Conservation (phyloP, 768 basidiomycete species). For the Termitomyces sp. region DNA sequence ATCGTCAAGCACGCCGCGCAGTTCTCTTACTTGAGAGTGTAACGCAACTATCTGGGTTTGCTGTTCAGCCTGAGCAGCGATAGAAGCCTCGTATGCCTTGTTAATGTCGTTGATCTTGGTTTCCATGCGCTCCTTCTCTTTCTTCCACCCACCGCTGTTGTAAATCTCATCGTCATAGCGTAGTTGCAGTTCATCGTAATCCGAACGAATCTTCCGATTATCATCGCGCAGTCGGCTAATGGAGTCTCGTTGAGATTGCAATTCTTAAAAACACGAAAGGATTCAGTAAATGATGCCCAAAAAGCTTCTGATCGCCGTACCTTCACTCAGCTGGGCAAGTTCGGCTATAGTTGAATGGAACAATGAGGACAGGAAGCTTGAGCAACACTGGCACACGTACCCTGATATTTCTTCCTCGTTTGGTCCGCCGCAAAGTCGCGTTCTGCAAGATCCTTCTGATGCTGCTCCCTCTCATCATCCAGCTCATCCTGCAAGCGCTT, state of each 20-base stretch:
- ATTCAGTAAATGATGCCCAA: background rate
- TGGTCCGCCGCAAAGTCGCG: constrained; percentile 77
- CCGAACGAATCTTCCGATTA: constrained; percentile 71
- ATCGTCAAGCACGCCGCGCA: constrained; percentile 78
- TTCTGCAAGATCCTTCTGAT: constrained; percentile 77
- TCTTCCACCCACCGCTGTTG: constrained; percentile 78
- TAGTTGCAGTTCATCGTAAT: constrained; percentile 72
- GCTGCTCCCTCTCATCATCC: constrained; percentile 74
- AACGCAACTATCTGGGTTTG: constrained; percentile 81
- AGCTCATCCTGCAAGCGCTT: constrained; percentile 72
- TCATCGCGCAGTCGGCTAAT: constrained; percentile 78
- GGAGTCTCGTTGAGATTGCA: constrained; percentile 74
- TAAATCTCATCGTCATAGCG: constrained; percentile 77
- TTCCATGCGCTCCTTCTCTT: constrained; percentile 84
- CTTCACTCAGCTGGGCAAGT: constrained; percentile 77
- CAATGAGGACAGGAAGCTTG: background rate
- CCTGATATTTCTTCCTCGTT: constrained; percentile 85
- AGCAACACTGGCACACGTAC: constrained; percentile 29
- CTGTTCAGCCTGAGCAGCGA: constrained; percentile 71
- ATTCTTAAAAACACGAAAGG: constrained; percentile 39
- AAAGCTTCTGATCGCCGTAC: constrained; percentile 28
- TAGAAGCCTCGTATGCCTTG: constrained; percentile 72
- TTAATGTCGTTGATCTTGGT: constrained; percentile 75
- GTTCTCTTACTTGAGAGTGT: constrained; percentile 82
- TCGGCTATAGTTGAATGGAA: constrained; percentile 46